Percentiles rank a stretch among this genome's conserved stretches.
phyloP scores from a whole-genome alignment of 192 early-diverging fungal genomes.

The Coemansia sp. region DNA sequence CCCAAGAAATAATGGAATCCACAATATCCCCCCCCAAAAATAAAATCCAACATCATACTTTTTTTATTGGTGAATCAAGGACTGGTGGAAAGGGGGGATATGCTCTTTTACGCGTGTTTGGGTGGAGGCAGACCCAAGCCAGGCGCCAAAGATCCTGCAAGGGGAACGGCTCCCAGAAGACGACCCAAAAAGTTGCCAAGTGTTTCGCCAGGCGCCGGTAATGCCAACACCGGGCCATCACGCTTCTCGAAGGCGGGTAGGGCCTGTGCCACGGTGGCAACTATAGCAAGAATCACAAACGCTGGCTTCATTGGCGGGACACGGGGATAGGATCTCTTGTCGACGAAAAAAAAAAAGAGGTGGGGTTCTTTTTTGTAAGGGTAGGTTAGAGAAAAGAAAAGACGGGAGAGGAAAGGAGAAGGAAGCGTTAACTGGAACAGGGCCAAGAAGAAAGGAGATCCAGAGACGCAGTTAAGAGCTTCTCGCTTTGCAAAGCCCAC shows the following conservation, averaged over 20 bases:
- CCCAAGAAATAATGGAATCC: too few relatives aligned
- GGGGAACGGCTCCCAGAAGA: constrained; percentile 4
- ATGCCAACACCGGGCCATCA: constrained; percentile 14
- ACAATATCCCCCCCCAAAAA: too few relatives aligned
- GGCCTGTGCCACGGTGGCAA: constrained; percentile 1
- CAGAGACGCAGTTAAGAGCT: too few relatives aligned
- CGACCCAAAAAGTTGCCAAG: constrained; percentile 14
- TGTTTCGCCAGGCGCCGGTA: constrained; percentile 21
- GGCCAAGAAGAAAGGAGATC: too few relatives aligned
- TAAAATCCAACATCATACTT: too few relatives aligned
- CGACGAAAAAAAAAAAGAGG: not conserved
- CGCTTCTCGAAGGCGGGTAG: constrained; percentile 12
- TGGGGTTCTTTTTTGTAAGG: too few relatives aligned
- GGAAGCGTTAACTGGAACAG: too few relatives aligned
- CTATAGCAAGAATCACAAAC: not conserved
- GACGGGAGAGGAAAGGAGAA: not conserved
- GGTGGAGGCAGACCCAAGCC: constrained; percentile 14
- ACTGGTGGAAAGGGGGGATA: not conserved
- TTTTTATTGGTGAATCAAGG: constrained; percentile 1
- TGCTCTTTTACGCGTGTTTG: constrained; percentile 12
- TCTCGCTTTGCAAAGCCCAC: too few relatives aligned
- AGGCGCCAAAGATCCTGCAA: constrained; percentile 8
- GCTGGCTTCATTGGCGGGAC: not conserved
- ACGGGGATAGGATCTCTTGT: too few relatives aligned
- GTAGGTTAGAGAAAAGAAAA: not conserved